Base-by-base conservation (phyloP, 192 early-diverging fungal species). In the Umbelopsis sp. region DNA sequence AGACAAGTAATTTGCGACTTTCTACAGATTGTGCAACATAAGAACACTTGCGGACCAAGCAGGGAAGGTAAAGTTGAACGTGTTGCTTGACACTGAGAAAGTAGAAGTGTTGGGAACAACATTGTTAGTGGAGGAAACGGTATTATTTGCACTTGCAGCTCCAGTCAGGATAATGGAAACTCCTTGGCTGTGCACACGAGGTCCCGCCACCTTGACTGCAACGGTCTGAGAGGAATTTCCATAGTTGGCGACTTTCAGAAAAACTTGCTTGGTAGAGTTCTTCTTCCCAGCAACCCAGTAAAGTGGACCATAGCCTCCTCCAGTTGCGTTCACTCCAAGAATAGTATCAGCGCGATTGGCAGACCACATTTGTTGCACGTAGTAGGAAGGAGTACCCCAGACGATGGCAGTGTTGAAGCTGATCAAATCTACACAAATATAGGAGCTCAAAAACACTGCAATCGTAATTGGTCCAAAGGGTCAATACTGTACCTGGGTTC, bases 261-360 rank as follows among this genome's bases (percentile, higher is more conserved):
- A 73, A 21, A 73, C 46, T 61, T 69, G 51, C 67, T 69, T 50
- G 11, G 72, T 69, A 18, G 67, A 58, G 11, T 68, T 68, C 55
- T 75, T 75, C 3, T 18, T 8, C 22, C 70, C 70, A 49, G 73
- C 74, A 15, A 75, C 74, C 74, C 74, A 75, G 72, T 75, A 75
- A 15, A 75, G 47, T 33, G 74, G 74, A 66, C 48, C 46, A 46
- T 75, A 75, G 4, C 35, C 45, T 11, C 70, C 70, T 23, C 45
- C 33, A 21, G 50, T 22, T 11, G 67, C 72, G 18, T 75, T 64
- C 2, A 75, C 72, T 48, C 35, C 74, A 8, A 75, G 49, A 75
- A 74, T 67, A 13, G 23, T 66, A 64, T 70, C 72, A 15, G 53
- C 52, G 30, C 68, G 48, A 13, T 53, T 45, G 23, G 37, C 45